Base-by-base conservation (phyloP, 2,329 filamentous ascomycete species). In the Epichloe festucae region DNA sequence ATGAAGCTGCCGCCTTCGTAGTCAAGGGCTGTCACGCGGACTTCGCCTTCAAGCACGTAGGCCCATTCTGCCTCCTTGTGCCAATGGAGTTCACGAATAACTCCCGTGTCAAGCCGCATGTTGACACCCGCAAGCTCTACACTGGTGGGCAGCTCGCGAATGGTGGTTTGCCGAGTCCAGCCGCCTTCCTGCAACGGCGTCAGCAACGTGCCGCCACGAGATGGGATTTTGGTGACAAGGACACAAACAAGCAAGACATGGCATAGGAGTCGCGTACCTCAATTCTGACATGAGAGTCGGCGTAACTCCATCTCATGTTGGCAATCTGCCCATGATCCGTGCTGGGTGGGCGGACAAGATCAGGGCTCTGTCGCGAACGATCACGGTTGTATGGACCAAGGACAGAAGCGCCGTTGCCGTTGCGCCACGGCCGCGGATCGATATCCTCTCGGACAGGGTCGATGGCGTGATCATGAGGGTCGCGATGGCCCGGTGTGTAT, bases 11-110 rank as follows among this genome's bases (percentile, higher is more conserved):
- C 80, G 10, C 86, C 86, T 55, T 90, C 82, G 42, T 83, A 79
- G 65, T 89, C 84, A 17, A 89, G 74, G 1, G 81, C 85, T 0
- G 84, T 87, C 48, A 89, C 77, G 50, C 85, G 79, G 19, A 86
- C 83, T 53, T 76, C 74, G 48, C 85, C 85, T 52, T 84, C 78
- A 0, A 89, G 75, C 3, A 89, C 81, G 55, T 85, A 88, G 0
- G 82, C 83, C 85, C 85, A 89, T 62, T 89, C 85, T 39, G 83
- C 84, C 63, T 87, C 82, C 59, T 85, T 87, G 71, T 89, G 85
- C 85, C 85, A 89, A 62, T 89, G 85, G 8, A 89, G 73, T 64
- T 89, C 85, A 31, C 85, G 82, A 58, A 87, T 87, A 35, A 83
- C 85, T 38, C 84, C 84, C 56, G 79, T 69, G 40, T 83, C 84